Percentiles rank a stretch among this genome's conserved stretches.
These are phyloP conservation scores for Pisolithus thermaeus DNA, from an alignment of 1,284 basidiomycete species.

Conservation along the genomic window DNA sequence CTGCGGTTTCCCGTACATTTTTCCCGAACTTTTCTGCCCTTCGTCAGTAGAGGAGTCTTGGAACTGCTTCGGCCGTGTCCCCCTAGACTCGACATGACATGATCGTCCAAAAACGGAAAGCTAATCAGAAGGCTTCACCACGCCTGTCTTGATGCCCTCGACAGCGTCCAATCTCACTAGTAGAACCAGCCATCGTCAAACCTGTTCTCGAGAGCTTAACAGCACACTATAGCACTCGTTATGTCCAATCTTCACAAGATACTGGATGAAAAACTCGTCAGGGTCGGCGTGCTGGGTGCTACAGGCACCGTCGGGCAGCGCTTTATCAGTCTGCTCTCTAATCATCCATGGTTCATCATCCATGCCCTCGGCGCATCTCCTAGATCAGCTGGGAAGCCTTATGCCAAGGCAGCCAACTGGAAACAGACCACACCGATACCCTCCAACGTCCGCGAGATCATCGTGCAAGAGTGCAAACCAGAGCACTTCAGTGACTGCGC, in stretches of 20 bases:
- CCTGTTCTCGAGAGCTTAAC: neutral
- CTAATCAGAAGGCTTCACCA: neutral
- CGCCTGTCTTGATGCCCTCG: neutral
- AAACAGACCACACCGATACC: conserved; percentile 87
- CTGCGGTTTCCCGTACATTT: too few relatives aligned
- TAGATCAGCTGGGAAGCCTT: conserved; percentile 84
- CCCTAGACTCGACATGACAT: too few relatives aligned
- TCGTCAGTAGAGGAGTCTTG: too few relatives aligned
- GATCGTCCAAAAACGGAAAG: neutral
- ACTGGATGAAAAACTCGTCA: conserved; percentile 37
- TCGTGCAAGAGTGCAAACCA: conserved; percentile 78
- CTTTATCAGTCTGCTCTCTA: conserved; percentile 86
- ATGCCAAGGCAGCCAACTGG: conserved; percentile 80
- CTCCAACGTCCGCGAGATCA: conserved; percentile 54
- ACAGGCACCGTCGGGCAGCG: conserved; percentile 96
- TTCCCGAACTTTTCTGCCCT: too few relatives aligned
- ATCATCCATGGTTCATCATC: conserved; percentile 89
- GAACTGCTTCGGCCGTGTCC: too few relatives aligned
- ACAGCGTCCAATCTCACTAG: neutral
- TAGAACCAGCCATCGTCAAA: neutral
- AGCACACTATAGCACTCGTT: neutral
- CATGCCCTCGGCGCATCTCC: conserved; percentile 87
- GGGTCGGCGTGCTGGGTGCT: conserved; percentile 92
- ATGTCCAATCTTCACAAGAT: conserved; percentile 10
- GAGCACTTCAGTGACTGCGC: conserved; percentile 78